phyloP scores from a whole-genome alignment of 371 early-diverging fungal genomes.

The Actinomortierella ambigua region DNA sequence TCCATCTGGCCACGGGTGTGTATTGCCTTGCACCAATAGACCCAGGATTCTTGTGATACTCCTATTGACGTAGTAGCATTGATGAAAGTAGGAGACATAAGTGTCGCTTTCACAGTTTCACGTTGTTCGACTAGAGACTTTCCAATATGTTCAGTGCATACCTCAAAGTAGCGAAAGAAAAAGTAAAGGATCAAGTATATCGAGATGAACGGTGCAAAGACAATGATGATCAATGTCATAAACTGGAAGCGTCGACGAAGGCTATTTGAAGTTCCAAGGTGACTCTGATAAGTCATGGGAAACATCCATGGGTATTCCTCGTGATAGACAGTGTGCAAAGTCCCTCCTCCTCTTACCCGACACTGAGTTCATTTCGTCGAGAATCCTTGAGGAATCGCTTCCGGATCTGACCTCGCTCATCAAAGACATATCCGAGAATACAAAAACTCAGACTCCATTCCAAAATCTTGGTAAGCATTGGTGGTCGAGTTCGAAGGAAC shows the following conservation, averaged over 20 bases:
- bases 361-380: conserved; percentile 64
- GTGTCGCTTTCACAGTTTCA: too few relatives aligned
- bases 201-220: conserved; percentile 89
- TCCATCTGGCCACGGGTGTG: conserved; percentile 88
- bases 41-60: conserved; percentile 88
- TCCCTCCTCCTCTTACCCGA: conserved; percentile 50
- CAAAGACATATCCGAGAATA: conserved; percentile 85
- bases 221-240: conserved; percentile 85
- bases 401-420: conserved; percentile 80
- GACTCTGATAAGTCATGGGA: neutral
- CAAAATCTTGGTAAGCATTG: conserved; percentile 81
- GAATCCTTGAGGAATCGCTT: conserved; percentile 77
- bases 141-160: conserved; percentile 39
- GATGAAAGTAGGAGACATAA: too few relatives aligned
- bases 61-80: too few relatives aligned
- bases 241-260: conserved; percentile 83
- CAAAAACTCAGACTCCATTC: conserved; percentile 94
- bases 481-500: conserved; percentile 46
- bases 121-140: neutral
- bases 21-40: conserved; percentile 82
- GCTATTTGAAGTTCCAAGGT: conserved; percentile 34
- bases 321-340: neutral
- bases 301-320: neutral
- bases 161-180: conserved; percentile 95
- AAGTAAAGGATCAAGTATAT: conserved; percentile 82